Percentiles rank a stretch among this genome's conserved stretches.
These are phyloP conservation scores for Backusella parvicylindrica DNA, from an alignment of 192 early-diverging fungal genomes.

Conservation along the genomic window DNA sequence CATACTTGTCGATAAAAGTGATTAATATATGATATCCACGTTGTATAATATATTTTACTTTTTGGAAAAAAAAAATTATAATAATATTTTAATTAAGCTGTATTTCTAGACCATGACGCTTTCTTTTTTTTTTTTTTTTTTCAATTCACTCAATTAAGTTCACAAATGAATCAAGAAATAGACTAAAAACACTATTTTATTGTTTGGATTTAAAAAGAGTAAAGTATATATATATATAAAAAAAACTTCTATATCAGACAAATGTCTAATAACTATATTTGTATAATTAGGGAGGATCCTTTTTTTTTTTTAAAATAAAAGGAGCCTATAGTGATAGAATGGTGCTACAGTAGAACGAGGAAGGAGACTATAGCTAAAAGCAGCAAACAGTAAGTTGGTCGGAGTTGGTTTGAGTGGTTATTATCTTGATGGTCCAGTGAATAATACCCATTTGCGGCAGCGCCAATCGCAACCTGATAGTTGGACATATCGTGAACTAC, in stretches of 20 bases:
- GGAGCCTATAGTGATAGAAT: too few species aligned
- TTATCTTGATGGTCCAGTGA: neutral
- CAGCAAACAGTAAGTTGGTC: neutral
- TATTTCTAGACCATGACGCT: neutral
- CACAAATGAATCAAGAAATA: neutral
- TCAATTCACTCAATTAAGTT: neutral
- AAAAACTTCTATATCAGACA: neutral
- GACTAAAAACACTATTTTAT: neutral
- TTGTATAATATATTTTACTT: neutral
- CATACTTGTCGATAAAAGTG: neutral
- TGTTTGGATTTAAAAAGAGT: neutral
- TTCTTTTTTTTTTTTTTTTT: neutral
- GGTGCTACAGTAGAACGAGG: neutral
- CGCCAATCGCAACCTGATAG: slow-evolving; percentile 19
- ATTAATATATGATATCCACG: neutral
- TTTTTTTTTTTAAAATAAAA: neutral
- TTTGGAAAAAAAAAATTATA: neutral
- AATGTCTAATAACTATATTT: neutral
- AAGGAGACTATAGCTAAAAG: neutral
- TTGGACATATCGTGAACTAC: slow-evolving; percentile 21
- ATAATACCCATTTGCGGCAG: slow-evolving; percentile 12
- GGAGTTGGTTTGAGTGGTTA: neutral
- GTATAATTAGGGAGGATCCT: neutral
- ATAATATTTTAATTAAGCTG: neutral
- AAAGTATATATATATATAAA: neutral